Percentiles rank a stretch among this genome's conserved stretches.
Evolutionary conservation across 257 asterid genomes (phyloP).

Genomic region (Petunia secreta): DNA sequence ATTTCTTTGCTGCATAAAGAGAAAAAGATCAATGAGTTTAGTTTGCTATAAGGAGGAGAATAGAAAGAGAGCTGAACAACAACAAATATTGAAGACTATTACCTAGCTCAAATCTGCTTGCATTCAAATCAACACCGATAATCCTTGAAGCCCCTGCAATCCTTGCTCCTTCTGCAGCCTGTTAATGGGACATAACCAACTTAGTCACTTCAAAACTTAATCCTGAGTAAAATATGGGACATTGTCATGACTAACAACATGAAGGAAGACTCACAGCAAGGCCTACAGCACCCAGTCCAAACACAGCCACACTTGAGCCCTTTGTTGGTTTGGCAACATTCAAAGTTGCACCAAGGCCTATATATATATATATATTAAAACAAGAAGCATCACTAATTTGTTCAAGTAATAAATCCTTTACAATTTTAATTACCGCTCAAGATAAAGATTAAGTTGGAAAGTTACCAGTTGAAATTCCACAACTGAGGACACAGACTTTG

Average conservation of each 20-base stretch:
- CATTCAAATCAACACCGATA: slow-evolving; percentile 68
- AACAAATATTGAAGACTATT: too few relatives aligned
- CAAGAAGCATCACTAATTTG: too few relatives aligned
- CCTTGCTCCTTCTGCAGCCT: slow-evolving; percentile 91
- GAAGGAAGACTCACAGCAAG: slow-evolving; percentile 64
- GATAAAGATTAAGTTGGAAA: too few relatives aligned
- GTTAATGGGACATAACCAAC: background rate
- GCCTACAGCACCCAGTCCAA: slow-evolving; percentile 78
- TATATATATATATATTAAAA: too few relatives aligned
- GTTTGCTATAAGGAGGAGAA: background rate
- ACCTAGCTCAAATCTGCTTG: slow-evolving; percentile 36
- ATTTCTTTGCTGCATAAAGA: slow-evolving; percentile 64
- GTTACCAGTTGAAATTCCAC: slow-evolving; percentile 85
- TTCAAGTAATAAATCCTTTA: too few relatives aligned
- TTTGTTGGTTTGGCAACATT: slow-evolving; percentile 69
- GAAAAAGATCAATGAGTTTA: background rate
- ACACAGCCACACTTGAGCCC: slow-evolving; percentile 72
- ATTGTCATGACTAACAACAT: background rate
- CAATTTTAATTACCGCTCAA: too few relatives aligned
- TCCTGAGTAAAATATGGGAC: too few relatives aligned
- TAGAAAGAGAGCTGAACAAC: background rate
- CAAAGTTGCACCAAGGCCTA: slow-evolving; percentile 75
- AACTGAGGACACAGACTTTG: slow-evolving; percentile 75
- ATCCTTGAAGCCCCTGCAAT: slow-evolving; percentile 59
- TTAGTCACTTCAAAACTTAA: slow-evolving; percentile 13